Evolutionary conservation across 495 filamentous ascomycete species (phyloP), one percentile per base, ranked within the genome.

Genomic region (Glonium stellatum): DNA sequence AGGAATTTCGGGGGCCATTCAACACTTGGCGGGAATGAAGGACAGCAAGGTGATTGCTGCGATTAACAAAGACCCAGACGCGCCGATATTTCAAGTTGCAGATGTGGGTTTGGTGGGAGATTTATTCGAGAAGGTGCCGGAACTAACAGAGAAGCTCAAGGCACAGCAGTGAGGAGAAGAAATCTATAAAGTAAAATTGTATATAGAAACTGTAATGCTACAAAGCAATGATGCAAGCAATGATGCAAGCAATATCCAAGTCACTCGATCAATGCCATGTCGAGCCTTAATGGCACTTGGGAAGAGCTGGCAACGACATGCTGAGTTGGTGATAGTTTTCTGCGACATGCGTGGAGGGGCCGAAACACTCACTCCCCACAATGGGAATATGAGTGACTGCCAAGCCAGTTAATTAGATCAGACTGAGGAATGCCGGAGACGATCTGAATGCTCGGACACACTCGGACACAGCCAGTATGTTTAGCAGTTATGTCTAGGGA

Each of bases 21-120:
- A 98, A 76, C 93, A 98, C 81, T 77, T 98, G 75, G 95, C 95
- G 44, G 93, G 93, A 70, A 98, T 98, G 93, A 98, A 98, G 82
- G 93, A 98, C 72, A 95, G 89, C 79, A 98, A 98, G 80, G 95
- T 98, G 61, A 98, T 98, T 80, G 95, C 91, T 39, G 89, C 89
- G 31, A 97, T 98, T 71, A 97, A 98, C 79, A 98, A 98, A 79
- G 93, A 97, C 68, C 77, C 83, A 1, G 93, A 98, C 75, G 93
- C 92, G 55, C 93, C 93, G 1, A 98, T 98, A 62, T 97, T 98
- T 80, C 95, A 98, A 75, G 82, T 98, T 62, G 95, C 93, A 22
- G 93, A 98, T 72, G 90, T 97, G 49, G 93, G 93, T 11, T 77
- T 97, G 39, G 90, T 97, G 1, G 93, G 92, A 58, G 93, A 98